phyloP scores from a whole-genome alignment of 2,329 filamentous ascomycete species.

The Talaromyces funiculosus region DNA sequence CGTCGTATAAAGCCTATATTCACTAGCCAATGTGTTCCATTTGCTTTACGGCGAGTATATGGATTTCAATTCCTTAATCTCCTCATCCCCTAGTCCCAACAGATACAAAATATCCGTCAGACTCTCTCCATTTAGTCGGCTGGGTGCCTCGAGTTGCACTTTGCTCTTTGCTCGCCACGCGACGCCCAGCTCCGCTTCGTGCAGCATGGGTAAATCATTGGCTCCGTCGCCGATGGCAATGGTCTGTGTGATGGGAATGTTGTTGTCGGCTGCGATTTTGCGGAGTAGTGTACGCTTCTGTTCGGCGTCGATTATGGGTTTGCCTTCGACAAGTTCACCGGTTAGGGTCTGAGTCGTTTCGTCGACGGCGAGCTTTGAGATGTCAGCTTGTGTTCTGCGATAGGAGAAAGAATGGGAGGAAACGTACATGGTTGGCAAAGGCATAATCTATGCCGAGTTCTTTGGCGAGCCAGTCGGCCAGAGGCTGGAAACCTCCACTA shows the following conservation, averaged over 20 bases:
- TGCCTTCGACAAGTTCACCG: constrained; percentile 49
- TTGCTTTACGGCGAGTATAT: not conserved
- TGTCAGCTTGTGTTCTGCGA: not conserved
- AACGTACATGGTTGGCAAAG: constrained; percentile 70
- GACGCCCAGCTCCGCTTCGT: constrained; percentile 55
- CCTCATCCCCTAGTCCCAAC: constrained; percentile 48
- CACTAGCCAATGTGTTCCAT: not conserved
- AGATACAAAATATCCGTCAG: constrained; percentile 56
- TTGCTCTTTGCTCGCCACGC: constrained; percentile 61
- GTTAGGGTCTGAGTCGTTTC: constrained; percentile 46
- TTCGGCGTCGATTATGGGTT: constrained; percentile 55
- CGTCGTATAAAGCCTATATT: not conserved
- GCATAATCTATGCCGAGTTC: constrained; percentile 82
- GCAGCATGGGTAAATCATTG: constrained; percentile 62
- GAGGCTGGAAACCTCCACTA: constrained; percentile 83
- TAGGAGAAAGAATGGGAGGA: not conserved
- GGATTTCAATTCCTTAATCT: constrained; percentile 41
- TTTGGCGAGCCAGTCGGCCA: constrained; percentile 78
- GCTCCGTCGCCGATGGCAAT: constrained; percentile 59
- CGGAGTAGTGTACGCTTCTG: constrained; percentile 53
- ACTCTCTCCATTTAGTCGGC: constrained; percentile 53
- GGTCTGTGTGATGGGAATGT: constrained; percentile 50
- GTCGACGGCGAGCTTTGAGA: constrained; percentile 45
- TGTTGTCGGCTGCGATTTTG: constrained; percentile 50
- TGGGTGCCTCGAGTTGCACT: constrained; percentile 57